A percentile compares a stretch with the other conserved stretches of the same genome.
Conservation (phyloP, 768 basidiomycete genomes). For the Leccinum pellstonianum region DNA sequence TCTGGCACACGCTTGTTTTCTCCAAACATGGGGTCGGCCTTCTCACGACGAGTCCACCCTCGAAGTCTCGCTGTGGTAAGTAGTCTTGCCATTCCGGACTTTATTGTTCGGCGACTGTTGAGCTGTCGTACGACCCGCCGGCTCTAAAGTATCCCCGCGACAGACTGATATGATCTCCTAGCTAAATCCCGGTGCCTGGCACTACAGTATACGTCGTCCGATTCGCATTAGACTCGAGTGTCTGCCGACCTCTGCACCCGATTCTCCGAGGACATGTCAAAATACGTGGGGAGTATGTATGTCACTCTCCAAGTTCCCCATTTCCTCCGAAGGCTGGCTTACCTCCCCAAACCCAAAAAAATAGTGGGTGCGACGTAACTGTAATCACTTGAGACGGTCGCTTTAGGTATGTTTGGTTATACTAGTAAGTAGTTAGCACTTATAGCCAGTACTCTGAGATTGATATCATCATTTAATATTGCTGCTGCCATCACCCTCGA, state of each 20-base stretch:
- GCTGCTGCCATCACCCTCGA: not conserved
- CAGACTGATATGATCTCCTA: not conserved
- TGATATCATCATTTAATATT: not conserved
- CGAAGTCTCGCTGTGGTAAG: not conserved
- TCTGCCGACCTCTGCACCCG: not conserved
- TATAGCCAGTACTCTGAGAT: not conserved
- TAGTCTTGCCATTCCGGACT: not conserved
- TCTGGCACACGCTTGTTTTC: not conserved
- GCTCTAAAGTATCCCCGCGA: not conserved
- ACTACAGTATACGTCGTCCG: not conserved
- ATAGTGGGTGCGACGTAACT: not conserved
- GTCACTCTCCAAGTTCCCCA: not conserved
- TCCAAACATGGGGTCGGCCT: not conserved
- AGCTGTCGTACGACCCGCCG: not conserved
- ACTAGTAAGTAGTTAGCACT: not conserved
- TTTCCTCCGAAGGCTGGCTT: not conserved
- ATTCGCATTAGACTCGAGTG: not conserved
- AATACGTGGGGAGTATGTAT: not conserved
- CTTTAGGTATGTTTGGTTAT: not conserved
- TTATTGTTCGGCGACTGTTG: not conserved
- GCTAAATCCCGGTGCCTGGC: not conserved
- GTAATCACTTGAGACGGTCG: not conserved
- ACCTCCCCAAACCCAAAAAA: not conserved
- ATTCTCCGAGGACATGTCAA: not conserved
- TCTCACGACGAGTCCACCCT: not conserved